Evolutionary conservation across 257 asterid genomes (phyloP).

Genomic region (Linderniella brevidens): DNA sequence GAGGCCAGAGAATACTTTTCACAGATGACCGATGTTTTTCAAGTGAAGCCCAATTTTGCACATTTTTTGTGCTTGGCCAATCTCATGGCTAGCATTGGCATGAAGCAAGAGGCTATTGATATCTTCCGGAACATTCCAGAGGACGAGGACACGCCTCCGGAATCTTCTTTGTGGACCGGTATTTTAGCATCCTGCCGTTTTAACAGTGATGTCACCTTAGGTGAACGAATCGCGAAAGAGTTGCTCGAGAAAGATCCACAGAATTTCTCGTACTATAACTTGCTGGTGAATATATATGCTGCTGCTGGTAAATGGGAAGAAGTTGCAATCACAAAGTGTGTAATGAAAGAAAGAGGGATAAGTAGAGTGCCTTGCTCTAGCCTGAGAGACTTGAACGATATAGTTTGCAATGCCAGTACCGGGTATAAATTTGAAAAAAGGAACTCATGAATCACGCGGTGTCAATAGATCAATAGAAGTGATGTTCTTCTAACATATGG

Average conservation of each 20-base stretch:
- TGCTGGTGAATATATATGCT: conserved; percentile 51
- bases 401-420: conserved; percentile 26
- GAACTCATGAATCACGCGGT: too few species aligned
- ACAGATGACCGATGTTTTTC: conserved; percentile 27
- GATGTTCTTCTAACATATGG: too few species aligned
- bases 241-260: conserved; percentile 45
- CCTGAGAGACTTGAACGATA: conserved; percentile 44
- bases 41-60: conserved; percentile 35
- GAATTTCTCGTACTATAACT: conserved; percentile 25
- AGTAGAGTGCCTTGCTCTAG: conserved; percentile 25
- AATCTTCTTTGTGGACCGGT: conserved; percentile 35
- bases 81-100: conserved; percentile 42
- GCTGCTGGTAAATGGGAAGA: conserved; percentile 62
- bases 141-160: conserved; percentile 20
- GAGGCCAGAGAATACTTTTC: conserved; percentile 28
- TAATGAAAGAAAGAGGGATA: conserved; percentile 42
- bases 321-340: conserved; percentile 29
- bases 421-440: too few species aligned
- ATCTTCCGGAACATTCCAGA: conserved; percentile 25
- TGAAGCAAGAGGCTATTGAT: conserved; percentile 36
- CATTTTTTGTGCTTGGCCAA: conserved; percentile 74
- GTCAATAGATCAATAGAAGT: too few species aligned
- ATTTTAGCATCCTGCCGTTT: conserved; percentile 42
- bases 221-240: conserved; percentile 32
- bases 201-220: conserved; percentile 23